phyloP scores from a whole-genome alignment of 306 rosid species.

The Parietaria judaica region DNA sequence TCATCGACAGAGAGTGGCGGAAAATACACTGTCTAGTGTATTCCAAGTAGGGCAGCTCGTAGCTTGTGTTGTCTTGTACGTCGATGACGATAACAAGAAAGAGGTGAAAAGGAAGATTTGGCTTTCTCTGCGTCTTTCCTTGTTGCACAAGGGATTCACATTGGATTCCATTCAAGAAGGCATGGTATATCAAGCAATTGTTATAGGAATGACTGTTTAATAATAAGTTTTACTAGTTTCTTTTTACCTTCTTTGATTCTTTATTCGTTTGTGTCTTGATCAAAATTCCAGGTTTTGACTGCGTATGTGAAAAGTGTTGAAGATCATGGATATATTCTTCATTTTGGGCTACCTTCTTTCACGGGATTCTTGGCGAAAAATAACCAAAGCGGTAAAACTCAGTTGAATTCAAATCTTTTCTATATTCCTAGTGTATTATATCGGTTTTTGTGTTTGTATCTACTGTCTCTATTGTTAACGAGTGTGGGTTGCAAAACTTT shows the following conservation, averaged over 20 bases:
- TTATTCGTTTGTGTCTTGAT: not conserved
- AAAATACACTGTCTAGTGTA: conserved; percentile 42
- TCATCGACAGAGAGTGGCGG: conserved; percentile 37
- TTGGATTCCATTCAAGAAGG: conserved; percentile 83
- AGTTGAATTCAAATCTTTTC: too few relatives aligned
- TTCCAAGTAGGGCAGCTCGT: conserved; percentile 75
- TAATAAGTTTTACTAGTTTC: too few relatives aligned
- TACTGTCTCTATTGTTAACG: too few relatives aligned
- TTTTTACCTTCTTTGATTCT: too few relatives aligned
- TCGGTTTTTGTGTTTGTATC: too few relatives aligned
- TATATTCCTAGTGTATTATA: too few relatives aligned
- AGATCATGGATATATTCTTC: conserved; percentile 97
- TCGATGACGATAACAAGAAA: conserved; percentile 78
- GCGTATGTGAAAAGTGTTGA: conserved; percentile 88
- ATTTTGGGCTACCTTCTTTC: conserved; percentile 80
- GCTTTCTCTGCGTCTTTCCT: conserved; percentile 87
- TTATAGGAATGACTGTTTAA: not conserved
- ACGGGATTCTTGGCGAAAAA: conserved; percentile 67
- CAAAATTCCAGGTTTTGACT: conserved; percentile 53
- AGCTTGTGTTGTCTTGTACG: conserved; percentile 63
- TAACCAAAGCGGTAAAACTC: conserved; percentile 35
- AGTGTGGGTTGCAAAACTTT: too few relatives aligned
- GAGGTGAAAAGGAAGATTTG: conserved; percentile 73
- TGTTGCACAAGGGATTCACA: conserved; percentile 61
- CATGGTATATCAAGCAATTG: conserved; percentile 49